Base-by-base conservation (phyloP, 208 protist species). In the Leishmania tropica region DNA sequence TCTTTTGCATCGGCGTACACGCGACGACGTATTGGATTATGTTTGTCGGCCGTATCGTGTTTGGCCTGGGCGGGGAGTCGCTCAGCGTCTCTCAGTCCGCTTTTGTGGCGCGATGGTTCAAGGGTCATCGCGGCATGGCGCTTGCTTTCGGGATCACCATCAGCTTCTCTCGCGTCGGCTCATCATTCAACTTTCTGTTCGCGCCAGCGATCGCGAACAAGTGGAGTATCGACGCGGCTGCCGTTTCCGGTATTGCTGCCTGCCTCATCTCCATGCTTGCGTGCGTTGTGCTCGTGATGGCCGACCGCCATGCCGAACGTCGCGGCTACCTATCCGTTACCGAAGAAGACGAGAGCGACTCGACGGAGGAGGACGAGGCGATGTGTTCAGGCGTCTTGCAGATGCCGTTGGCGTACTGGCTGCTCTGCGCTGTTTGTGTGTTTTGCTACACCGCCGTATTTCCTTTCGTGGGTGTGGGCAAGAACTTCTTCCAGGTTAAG, bases 31-130 rank as follows among this genome's bases (percentile, higher is more conserved):
- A 91, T 77, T 91, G 87, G 48, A 54, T 98, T 67, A 87, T 97
- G 81, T 58, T 98, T 21, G 35, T 87, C 0, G 95, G 90, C n/a
- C 93, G 96, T 51, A 88, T 98, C 45, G 81, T 98, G 60, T 98
- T 97, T 77, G 95, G 95, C 45, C 86, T 98, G 35, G 96, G 96
- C 37, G 94, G 96, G 1, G 97, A 98, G 86, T 97, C 90, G 7
- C 90, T 98, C 24, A 90, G 88, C 45, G 96, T 98, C 35, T 58
- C 95, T 28, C 97, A 98, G 85, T 98, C 94, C 53, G 88, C 94
- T n/a, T 98, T 95, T 81, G 91, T 97, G 2, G 94, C 94, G n/a
- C 91, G 93, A n/a, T 98, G 95, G 95, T 99, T 99, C 85, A 93
- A 92, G 60, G 80, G 84, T 10, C 58, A 73, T 37, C 89, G 90